Conservation (phyloP, 2,329 filamentous ascomycete genomes). For the Pseudogymnoascus sp. region DNA sequence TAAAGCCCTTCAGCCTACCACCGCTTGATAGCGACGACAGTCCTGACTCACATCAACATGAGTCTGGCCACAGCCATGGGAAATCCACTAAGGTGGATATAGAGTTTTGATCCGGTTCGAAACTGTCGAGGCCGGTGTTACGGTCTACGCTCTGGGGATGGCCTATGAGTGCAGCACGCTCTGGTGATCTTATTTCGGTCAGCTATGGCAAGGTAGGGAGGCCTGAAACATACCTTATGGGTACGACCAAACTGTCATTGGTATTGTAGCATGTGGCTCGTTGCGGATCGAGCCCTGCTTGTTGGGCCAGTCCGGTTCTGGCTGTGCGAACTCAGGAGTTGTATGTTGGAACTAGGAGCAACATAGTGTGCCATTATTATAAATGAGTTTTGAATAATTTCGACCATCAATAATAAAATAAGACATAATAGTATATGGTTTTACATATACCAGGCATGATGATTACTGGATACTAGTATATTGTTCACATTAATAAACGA, state of each 20-base stretch:
- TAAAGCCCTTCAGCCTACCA: conserved; percentile 83
- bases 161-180: background rate
- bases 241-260: background rate
- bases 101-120: conserved; percentile 23
- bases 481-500: background rate
- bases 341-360: background rate
- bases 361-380: no score
- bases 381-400: background rate
- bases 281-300: background rate
- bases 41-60: conserved; percentile 25
- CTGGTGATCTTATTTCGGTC: background rate
- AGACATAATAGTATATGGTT: background rate
- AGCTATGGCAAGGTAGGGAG: background rate
- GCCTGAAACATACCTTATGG: background rate
- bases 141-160: background rate
- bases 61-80: conserved; percentile 12
- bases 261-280: background rate
- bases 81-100: conserved; percentile 28
- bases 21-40: conserved; percentile 67
- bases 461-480: no score
- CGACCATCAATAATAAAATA: background rate
- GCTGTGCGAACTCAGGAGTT: background rate
- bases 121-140: background rate
- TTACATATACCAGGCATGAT: no score
- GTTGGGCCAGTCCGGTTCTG: no score